Percentiles rank a stretch among this genome's conserved stretches.
Evolutionary conservation across 2,329 filamentous ascomycete species (phyloP).

Genomic region (Ophiostoma triangulosporum): DNA sequence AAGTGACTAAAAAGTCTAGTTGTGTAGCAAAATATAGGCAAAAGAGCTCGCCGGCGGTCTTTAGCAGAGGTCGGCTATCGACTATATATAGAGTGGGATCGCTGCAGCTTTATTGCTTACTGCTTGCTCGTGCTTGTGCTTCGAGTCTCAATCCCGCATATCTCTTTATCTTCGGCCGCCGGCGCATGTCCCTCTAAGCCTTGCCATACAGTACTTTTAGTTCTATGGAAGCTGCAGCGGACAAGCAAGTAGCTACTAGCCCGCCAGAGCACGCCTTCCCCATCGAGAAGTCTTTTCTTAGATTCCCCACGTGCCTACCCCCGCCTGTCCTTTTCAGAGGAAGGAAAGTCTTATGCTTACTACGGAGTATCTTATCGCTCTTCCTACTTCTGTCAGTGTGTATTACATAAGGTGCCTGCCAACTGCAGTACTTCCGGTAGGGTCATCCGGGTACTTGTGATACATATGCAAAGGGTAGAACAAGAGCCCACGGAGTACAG

Average conservation of each 20-base stretch:
- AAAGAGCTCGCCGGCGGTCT: background rate
- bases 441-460: too few relatives aligned
- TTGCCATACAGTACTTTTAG: background rate
- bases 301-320: conserved; percentile 6
- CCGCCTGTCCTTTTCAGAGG: background rate
- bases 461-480: too few relatives aligned
- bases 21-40: background rate
- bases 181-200: conserved; percentile 7
- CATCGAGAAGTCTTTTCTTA: background rate
- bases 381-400: too few relatives aligned
- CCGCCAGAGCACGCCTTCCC: conserved; percentile 3
- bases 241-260: background rate
- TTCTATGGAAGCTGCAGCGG: background rate
- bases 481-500: too few relatives aligned
- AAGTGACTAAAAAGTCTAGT: background rate
- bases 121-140: background rate
- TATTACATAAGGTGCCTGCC: too few relatives aligned
- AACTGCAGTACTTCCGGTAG: too few relatives aligned
- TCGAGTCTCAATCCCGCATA: background rate
- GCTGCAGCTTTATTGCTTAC: background rate
- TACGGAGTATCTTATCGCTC: too few relatives aligned
- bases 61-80: background rate
- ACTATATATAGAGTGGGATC: background rate
- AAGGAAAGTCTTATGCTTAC: too few relatives aligned
- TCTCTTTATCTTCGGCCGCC: conserved; percentile 4